Evolutionary conservation across 2,329 filamentous ascomycete species (phyloP).

Genomic region (Mariannaea sp.): DNA sequence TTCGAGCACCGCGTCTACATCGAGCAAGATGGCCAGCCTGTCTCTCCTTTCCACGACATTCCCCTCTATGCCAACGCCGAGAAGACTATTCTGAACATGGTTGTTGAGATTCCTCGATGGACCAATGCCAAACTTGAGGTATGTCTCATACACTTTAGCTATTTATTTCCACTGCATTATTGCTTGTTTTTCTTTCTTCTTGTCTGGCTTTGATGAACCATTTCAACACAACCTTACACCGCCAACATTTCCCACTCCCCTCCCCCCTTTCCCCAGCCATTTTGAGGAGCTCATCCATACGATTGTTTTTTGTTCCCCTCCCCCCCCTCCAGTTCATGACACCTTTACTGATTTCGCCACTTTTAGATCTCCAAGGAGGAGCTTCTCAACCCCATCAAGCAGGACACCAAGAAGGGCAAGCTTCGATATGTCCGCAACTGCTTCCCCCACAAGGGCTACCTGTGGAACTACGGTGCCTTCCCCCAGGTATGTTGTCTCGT

Average conservation of each 20-base stretch:
- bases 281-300: too few relatives aligned
- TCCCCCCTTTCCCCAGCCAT: constrained; percentile 19
- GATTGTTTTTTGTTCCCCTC: constrained; percentile 6
- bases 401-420: constrained; percentile 99
- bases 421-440: constrained; percentile 99
- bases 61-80: constrained; percentile 96
- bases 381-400: constrained; percentile 97
- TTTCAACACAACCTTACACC: constrained; percentile 21
- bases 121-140: constrained; percentile 99
- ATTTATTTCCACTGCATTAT: neutral
- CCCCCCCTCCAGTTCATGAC: constrained; percentile 1
- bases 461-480: constrained; percentile 99
- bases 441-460: constrained; percentile 99
- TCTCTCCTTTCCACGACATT: constrained; percentile 98
- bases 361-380: constrained; percentile 98
- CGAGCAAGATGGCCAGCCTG: constrained; percentile 92
- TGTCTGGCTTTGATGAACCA: neutral
- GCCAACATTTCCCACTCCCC: constrained; percentile 18
- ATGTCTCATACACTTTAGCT: constrained; percentile 44
- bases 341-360: constrained; percentile 30
- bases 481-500: constrained; percentile 71
- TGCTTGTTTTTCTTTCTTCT: too few relatives aligned
- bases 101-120: constrained; percentile 99
- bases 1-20: constrained; percentile 97
- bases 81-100: constrained; percentile 97